Evolutionary conservation across 768 basidiomycete genomes (phyloP), one percentile per base, ranked within the genome.

Genomic region (Pisolithus tinctorius): DNA sequence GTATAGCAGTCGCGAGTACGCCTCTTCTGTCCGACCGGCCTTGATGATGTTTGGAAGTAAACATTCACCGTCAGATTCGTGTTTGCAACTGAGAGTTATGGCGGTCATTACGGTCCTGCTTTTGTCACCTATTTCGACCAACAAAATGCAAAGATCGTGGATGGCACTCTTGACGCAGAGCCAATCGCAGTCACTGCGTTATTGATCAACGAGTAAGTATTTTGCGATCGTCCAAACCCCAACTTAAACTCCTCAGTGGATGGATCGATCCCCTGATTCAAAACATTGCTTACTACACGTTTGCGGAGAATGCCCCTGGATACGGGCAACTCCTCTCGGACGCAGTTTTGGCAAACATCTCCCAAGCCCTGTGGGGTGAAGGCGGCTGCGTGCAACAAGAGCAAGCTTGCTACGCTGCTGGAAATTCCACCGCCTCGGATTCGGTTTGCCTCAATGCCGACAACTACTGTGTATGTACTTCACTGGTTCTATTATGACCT

Each of bases 241-340:
- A 7, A n/a, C 8, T 45, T 13, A 30, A 4, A 11, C n/a, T 4
- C 9, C 14, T 2, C 46, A 84, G 83, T 54, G 83, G 83, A 36
- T 83, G 82, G 82, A 78, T 72, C 47, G 84, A 85, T 54, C 82
- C 84, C 1, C 67, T 83, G 30, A 72, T 84, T 39, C 83, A 85
- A 55, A 78, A 79, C 55, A 55, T 80, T 53, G 78, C 83, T 8
- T 84, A 79, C 51, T 71, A 84, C 51, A 71, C 71, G 30, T 86
- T 84, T 51, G 80, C 82, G 0, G 74, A 73, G 0, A 61, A 82
- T 38, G 84, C 84, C 0, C 84, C 84, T 10, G 81, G 82, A 9
- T 86, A 84, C 54, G 83, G 84, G 4, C 81, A 75, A 53, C 75
- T 86, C 14, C 78, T 80, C 52, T 70, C 69, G 27, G 68, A 76